These are phyloP conservation scores for Monascus purpureus DNA, from an alignment of 495 filamentous ascomycete species.

Conservation along the genomic window DNA sequence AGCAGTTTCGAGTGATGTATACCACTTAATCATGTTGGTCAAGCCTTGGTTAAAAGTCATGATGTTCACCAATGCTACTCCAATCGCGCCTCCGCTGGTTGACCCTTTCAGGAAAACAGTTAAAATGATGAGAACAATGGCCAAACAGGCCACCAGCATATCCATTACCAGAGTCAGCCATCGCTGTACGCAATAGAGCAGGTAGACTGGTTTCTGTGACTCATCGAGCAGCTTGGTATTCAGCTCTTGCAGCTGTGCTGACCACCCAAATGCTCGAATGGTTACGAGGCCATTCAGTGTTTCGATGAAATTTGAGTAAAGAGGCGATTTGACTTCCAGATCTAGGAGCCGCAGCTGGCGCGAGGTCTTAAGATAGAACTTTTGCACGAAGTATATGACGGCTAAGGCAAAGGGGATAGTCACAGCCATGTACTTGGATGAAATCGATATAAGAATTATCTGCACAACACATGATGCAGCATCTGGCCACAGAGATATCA, in stretches of 20 bases:
- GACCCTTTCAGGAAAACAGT: conserved; percentile 29
- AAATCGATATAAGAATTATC: conserved; percentile 34
- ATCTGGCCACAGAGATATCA: conserved; percentile 31
- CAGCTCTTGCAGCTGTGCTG: conserved; percentile 26
- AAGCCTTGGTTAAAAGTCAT: conserved; percentile 40
- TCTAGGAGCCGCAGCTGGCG: conserved; percentile 50
- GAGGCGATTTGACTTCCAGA: conserved; percentile 44
- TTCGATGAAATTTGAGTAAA: conserved; percentile 47
- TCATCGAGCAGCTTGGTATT: conserved; percentile 40
- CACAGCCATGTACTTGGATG: conserved; percentile 35
- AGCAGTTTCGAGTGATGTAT: conserved; percentile 43
- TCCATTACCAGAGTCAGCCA: conserved; percentile 41
- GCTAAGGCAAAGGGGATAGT: conserved; percentile 35
- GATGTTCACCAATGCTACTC: conserved; percentile 44
- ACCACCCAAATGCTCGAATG: conserved; percentile 45
- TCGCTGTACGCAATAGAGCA: conserved; percentile 39
- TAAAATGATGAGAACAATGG: conserved; percentile 32
- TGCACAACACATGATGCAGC: no score
- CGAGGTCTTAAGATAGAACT: conserved; percentile 49
- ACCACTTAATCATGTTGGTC: conserved; percentile 37
- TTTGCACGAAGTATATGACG: conserved; percentile 40
- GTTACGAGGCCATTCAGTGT: conserved; percentile 33
- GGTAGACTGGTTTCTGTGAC: conserved; percentile 45
- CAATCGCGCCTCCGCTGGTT: conserved; percentile 35
- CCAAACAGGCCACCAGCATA: conserved; percentile 32